A percentile compares a stretch with the other conserved stretches of the same genome.
Conservation (phyloP, 495 filamentous ascomycete genomes). For the Penicillium canescens region DNA sequence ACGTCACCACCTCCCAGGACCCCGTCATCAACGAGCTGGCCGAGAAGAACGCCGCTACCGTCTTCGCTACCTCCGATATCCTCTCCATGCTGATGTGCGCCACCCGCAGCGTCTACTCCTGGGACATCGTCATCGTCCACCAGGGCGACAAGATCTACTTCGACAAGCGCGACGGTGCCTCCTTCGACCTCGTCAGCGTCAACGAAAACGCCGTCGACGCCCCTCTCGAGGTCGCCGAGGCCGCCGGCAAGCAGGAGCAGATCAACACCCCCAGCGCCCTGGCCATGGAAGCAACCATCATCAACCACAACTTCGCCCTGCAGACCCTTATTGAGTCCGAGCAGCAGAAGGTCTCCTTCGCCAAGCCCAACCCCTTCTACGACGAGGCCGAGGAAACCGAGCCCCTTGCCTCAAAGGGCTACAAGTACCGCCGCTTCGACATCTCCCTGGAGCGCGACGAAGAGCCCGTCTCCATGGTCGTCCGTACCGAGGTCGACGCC, state of each 20-base stretch:
- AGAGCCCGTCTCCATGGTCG: conserved; percentile 86
- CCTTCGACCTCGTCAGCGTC: conserved; percentile 94
- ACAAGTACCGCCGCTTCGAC: conserved; percentile 97
- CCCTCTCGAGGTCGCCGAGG: conserved; percentile 84
- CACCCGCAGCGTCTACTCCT: conserved; percentile 91
- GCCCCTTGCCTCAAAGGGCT: conserved; percentile 89
- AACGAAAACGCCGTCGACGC: conserved; percentile 99
- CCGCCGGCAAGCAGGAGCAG: conserved; percentile 76
- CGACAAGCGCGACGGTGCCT: conserved; percentile 92
- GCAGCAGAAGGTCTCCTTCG: conserved; percentile 73
- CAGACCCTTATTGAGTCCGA: conserved; percentile 87
- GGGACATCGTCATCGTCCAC: conserved; percentile 91
- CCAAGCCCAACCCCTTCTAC: conserved; percentile 95
- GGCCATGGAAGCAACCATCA: conserved; percentile 95
- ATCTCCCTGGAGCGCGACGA: conserved; percentile 87
- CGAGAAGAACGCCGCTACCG: conserved; percentile 93
- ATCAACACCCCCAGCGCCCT: conserved; percentile 91
- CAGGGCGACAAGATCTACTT: conserved; percentile 96
- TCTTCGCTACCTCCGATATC: conserved; percentile 95
- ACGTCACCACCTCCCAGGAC: conserved; percentile 93
- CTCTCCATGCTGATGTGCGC: conserved; percentile 99
- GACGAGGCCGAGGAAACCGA: conserved; percentile 89
- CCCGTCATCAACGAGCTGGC: conserved; percentile 96
- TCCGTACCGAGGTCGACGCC: conserved; percentile 95
- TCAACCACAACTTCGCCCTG: conserved; percentile 98